Conservation (phyloP, 495 filamentous ascomycete species). For the Talaromyces thailandensis region DNA sequence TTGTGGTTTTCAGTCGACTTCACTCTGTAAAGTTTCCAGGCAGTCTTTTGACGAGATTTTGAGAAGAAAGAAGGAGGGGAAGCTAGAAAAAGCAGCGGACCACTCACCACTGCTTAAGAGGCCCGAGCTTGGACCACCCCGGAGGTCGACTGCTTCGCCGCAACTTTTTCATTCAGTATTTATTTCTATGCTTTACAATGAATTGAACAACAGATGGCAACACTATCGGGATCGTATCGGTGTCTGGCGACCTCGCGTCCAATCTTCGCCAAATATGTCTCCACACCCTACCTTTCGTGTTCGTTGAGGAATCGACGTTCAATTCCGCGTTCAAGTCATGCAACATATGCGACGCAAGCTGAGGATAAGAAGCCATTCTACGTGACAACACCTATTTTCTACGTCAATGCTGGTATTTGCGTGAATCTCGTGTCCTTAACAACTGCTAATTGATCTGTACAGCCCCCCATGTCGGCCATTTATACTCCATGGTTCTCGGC, state of each 20-base stretch:
- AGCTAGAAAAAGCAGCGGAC: background rate
- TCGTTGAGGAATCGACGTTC: background rate
- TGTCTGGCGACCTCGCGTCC: constrained; percentile 23
- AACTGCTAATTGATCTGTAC: constrained; percentile 16
- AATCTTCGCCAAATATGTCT: background rate
- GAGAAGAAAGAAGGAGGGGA: background rate
- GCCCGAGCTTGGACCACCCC: constrained; percentile 29
- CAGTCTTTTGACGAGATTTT: background rate
- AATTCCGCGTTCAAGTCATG: background rate
- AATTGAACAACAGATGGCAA: constrained; percentile 21
- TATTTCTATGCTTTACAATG: background rate
- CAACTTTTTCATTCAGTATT: background rate
- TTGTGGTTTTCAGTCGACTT: constrained; percentile 1
- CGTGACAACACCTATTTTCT: constrained; percentile 95
- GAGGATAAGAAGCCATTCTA: constrained; percentile 74
- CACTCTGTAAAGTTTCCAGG: background rate
- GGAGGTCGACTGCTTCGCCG: constrained; percentile 15
- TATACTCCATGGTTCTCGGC: constrained; percentile 85
- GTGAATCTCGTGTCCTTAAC: background rate
- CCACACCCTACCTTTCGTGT: background rate
- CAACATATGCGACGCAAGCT: constrained; percentile 8
- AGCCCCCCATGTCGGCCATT: constrained; percentile 92
- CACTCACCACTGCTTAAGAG: background rate
- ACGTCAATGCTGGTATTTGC: constrained; percentile 90
- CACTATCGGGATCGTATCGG: constrained; percentile 19